Evolutionary conservation across 1,284 basidiomycete genomes (phyloP).

Genomic region (Ceratobasidium papillatum): DNA sequence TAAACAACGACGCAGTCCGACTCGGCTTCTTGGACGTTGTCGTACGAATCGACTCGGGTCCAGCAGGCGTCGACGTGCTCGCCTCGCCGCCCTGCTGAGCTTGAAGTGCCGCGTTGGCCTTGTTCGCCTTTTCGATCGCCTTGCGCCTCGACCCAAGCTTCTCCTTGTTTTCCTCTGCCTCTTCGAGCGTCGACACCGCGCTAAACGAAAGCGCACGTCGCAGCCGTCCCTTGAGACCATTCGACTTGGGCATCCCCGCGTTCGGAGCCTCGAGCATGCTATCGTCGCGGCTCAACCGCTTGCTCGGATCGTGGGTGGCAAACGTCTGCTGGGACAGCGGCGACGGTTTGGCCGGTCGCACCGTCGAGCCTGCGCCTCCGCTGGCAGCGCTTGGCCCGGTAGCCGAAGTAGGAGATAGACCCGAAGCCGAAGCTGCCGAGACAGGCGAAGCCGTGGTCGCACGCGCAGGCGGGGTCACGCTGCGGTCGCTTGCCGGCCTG

Average conservation of each 20-base stretch:
- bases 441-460: constrained; percentile 48
- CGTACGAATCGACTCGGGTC: constrained; percentile 48
- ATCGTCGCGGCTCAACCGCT: constrained; percentile 66
- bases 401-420: constrained; percentile 52
- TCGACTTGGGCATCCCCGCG: constrained; percentile 56
- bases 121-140: constrained; percentile 41
- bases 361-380: constrained; percentile 29
- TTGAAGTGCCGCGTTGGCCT: constrained; percentile 35
- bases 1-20: constrained; percentile 77
- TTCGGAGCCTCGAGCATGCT: constrained; percentile 68
- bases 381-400: constrained; percentile 47
- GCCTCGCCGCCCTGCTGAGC: constrained; percentile 46
- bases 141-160: constrained; percentile 36
- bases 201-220: constrained; percentile 78
- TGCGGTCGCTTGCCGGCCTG: background rate
- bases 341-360: constrained; percentile 67
- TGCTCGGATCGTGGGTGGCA: constrained; percentile 68
- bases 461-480: constrained; percentile 48
- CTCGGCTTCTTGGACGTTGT: constrained; percentile 44
- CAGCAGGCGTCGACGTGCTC: constrained; percentile 50
- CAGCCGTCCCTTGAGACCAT: constrained; percentile 77
- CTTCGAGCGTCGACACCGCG: constrained; percentile 54
- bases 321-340: constrained; percentile 69
- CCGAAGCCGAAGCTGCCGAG: constrained; percentile 52
- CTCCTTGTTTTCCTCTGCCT: constrained; percentile 32